phyloP scores from a whole-genome alignment of 768 basidiomycete species.

The Lentinus brumalis region DNA sequence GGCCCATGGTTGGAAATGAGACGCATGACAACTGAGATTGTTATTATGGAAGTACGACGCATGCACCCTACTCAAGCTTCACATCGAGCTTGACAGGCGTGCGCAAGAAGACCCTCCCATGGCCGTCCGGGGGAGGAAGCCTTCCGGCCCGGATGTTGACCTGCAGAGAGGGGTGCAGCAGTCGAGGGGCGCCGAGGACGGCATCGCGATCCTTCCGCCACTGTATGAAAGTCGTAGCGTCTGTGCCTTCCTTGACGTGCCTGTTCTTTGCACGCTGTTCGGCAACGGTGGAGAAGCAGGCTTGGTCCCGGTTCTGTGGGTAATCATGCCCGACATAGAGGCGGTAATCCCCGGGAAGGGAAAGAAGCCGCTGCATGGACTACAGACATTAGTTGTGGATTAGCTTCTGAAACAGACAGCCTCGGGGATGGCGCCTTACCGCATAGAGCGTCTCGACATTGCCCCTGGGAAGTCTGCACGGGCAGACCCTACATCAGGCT shows the following conservation, averaged over 20 bases:
- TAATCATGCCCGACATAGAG: constrained; percentile 44
- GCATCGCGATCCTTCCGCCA: constrained; percentile 36
- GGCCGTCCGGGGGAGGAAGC: constrained; percentile 30
- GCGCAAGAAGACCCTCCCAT: constrained; percentile 29
- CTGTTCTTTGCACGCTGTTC: constrained; percentile 35
- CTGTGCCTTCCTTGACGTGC: constrained; percentile 32
- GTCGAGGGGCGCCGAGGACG: constrained; percentile 33
- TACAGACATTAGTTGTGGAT: constrained; percentile 10
- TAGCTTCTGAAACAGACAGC: constrained; percentile 4
- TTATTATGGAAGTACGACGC: not conserved
- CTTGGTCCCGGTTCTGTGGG: constrained; percentile 31
- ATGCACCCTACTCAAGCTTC: constrained; percentile 6
- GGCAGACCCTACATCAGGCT: constrained; percentile 43
- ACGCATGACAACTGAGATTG: not conserved
- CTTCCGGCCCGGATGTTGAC: constrained; percentile 41
- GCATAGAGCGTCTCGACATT: constrained; percentile 37
- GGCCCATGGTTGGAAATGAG: not conserved
- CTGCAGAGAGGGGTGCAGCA: constrained; percentile 41
- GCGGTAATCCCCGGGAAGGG: constrained; percentile 34
- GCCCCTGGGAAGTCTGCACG: constrained; percentile 43
- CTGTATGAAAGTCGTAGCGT: constrained; percentile 31
- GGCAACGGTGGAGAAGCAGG: constrained; percentile 35
- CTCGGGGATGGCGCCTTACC: constrained; percentile 24
- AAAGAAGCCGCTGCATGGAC: constrained; percentile 41
- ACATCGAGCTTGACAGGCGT: constrained; percentile 25